Base-by-base conservation (phyloP, 306 rosid species). In the Alnus glutinosa region DNA sequence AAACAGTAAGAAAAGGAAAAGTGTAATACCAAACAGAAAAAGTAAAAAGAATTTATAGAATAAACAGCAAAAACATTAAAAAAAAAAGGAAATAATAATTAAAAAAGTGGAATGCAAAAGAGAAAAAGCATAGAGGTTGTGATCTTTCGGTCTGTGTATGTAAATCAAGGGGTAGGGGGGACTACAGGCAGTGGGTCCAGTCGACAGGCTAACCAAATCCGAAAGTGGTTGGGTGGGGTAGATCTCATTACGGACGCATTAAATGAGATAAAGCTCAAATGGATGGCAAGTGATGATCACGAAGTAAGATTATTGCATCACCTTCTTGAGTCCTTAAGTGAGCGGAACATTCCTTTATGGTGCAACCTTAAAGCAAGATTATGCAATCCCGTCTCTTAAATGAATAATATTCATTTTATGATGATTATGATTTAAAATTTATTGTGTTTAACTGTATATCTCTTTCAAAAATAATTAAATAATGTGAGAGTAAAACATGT, bases 211-310 rank as follows among this genome's bases (percentile, higher is more conserved):
- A 36, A 71, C 75, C 50, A 78, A 67, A 11, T 68, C 47, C 46
- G 59, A 49, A 77, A 74, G 85, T 77, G 55, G 82, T 73, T 84
- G 84, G 55, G 71, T 75, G 7, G 6, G 82, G 80, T 80, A 73
- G 75, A 84, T 77, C 55, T 66, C 75, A 57, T 55, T 57, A 37
- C 74, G 67, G 42, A 61, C 1, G 12, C 42, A 70, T 15, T 12
- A 36, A 62, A 13, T 37, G 51, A 37, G 13, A 23, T 0, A 50
- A 12, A 7, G 1, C 37, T 0, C 11, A 66, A 37, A 34, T 2
- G 28, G n/a, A 4, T 18, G 0, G 30, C 7, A 68, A 4, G 36
- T 59, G 66, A 59, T 59, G 36, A 59, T 12, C 13, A 49, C 11
- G 49, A 9, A 46, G 49, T 6, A 46, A 5, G 28, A 23, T 23